These are phyloP conservation scores for Laguncularia racemosa DNA, from an alignment of 345 rosid genomes.

Conservation along the genomic window DNA sequence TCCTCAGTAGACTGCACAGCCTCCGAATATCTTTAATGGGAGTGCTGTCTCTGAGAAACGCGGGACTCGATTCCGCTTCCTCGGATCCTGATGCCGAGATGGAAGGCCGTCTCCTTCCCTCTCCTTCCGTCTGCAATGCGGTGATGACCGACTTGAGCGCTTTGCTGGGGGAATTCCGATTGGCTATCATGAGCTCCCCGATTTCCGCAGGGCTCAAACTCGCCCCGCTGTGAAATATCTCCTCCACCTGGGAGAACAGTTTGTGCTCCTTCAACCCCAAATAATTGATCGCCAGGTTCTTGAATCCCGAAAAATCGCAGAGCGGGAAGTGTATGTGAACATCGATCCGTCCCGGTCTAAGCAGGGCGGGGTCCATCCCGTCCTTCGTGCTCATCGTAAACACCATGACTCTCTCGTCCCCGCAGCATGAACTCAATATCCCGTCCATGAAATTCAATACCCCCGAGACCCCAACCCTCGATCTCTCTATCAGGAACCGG, in stretches of 20 bases:
- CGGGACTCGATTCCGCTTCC: conserved; percentile 1
- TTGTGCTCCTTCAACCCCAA: conserved; percentile 46
- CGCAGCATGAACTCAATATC: conserved; percentile 31
- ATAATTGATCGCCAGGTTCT: conserved; percentile 28
- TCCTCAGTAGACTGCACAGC: conserved; percentile 23
- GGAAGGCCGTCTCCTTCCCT: conserved; percentile 14
- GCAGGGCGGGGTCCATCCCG: conserved; percentile 25
- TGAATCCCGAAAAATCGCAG: conserved; percentile 34
- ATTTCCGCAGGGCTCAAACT: conserved; percentile 44
- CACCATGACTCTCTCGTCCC: conserved; percentile 41
- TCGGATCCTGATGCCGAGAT: conserved; percentile 6
- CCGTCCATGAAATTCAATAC: conserved; percentile 50
- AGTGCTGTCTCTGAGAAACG: conserved; percentile 6
- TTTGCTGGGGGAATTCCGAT: conserved; percentile 39
- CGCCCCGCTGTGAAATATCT: conserved; percentile 36
- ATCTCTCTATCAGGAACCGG: conserved; percentile 26
- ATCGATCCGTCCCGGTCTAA: conserved; percentile 44
- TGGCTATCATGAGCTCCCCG: conserved; percentile 43
- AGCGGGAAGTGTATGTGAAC: conserved; percentile 41
- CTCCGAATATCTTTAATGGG: conserved; percentile 21
- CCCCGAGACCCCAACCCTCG: conserved; percentile 24
- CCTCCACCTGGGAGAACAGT: conserved; percentile 40
- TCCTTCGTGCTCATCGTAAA: conserved; percentile 39
- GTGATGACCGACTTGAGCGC: conserved; percentile 35
- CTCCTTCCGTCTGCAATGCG: conserved; percentile 27